These are phyloP conservation scores for Pugionium dolabratum DNA, from an alignment of 345 rosid species.

Conservation along the genomic window DNA sequence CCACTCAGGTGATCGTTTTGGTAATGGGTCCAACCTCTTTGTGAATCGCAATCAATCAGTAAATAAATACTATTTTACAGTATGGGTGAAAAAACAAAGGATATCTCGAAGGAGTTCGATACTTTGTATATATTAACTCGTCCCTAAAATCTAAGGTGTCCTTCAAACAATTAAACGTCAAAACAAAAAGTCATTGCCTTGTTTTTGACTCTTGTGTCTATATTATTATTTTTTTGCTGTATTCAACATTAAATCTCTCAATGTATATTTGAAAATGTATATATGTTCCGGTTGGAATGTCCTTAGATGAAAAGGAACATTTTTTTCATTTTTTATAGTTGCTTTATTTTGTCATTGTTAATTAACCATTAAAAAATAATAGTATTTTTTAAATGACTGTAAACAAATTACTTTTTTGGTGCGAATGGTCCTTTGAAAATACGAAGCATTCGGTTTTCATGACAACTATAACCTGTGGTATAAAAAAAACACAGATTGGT, in stretches of 20 bases:
- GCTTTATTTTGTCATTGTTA: not conserved
- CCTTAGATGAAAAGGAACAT: not conserved
- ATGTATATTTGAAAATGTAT: too few relatives aligned
- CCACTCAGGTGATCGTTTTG: conserved; percentile 31
- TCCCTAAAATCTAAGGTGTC: not conserved
- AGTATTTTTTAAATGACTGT: too few relatives aligned
- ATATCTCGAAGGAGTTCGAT: not conserved
- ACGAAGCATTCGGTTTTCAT: too few relatives aligned
- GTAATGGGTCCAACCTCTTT: conserved; percentile 7
- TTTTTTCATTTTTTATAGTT: not conserved
- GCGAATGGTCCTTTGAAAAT: too few relatives aligned
- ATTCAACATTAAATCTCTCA: too few relatives aligned
- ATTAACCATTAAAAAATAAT: too few relatives aligned
- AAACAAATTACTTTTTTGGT: too few relatives aligned
- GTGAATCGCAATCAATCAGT: conserved; percentile 22
- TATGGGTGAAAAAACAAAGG: not conserved
- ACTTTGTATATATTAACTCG: not conserved
- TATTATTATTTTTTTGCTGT: too few relatives aligned
- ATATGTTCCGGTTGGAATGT: not conserved
- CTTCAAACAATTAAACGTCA: not conserved
- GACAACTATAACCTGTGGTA: too few relatives aligned
- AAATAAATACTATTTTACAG: not conserved
- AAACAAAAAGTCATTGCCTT: too few relatives aligned
- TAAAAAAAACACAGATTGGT: too few relatives aligned
- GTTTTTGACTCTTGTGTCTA: too few relatives aligned